Conservation (phyloP, 345 rosid genomes). For the Bruguiera sexangula region DNA sequence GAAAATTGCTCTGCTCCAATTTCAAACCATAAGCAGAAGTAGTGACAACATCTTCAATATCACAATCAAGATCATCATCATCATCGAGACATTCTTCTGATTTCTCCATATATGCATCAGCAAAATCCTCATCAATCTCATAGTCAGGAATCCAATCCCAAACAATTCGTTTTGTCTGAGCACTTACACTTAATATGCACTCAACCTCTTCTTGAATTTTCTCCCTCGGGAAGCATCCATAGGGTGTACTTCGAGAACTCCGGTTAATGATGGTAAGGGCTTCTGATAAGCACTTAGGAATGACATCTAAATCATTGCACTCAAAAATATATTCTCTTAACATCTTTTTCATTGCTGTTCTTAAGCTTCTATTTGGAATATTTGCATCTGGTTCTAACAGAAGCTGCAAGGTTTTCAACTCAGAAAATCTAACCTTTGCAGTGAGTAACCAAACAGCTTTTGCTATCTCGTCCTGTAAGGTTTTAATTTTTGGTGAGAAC, state of each 20-base stretch:
- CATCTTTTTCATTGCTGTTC: constrained; percentile 53
- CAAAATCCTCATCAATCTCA: constrained; percentile 54
- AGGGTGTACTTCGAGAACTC: constrained; percentile 28
- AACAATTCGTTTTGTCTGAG: constrained; percentile 57
- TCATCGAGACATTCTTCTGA: constrained; percentile 48
- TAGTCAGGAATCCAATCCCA: constrained; percentile 56
- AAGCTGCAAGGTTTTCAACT: constrained; percentile 52
- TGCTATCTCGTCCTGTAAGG: constrained; percentile 62
- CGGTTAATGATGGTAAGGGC: constrained; percentile 60
- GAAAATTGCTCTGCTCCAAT: constrained; percentile 15
- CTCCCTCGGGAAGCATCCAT: constrained; percentile 34
- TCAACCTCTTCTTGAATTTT: constrained; percentile 64
- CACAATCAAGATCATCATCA: constrained; percentile 16
- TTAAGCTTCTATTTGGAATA: constrained; percentile 39
- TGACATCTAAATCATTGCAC: constrained; percentile 55
- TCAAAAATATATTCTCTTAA: constrained; percentile 68
- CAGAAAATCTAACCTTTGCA: constrained; percentile 41
- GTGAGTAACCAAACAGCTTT: constrained; percentile 61
- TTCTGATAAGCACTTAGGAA: constrained; percentile 58
- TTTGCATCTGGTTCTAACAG: constrained; percentile 52
- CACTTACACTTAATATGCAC: constrained; percentile 66
- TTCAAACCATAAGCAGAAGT: constrained; percentile 14
- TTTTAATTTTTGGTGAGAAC: constrained; percentile 48
- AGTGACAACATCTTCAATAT: constrained; percentile 3
- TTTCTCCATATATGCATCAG: constrained; percentile 75